Conservation (phyloP, 805 yeast genomes). For the Crinitomyces ghanaensis region DNA sequence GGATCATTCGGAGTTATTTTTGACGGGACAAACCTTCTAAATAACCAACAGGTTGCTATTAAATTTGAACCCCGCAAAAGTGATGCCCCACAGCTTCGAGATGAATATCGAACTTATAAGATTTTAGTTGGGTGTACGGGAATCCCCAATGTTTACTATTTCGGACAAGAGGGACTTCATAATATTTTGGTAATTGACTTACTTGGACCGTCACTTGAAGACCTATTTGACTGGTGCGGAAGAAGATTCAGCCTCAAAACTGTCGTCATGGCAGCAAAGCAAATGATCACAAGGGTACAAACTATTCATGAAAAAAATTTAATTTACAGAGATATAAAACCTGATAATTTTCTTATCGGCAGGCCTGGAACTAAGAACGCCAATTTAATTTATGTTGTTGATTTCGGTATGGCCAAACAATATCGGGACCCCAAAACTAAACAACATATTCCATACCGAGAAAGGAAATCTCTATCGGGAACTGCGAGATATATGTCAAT, state of each 20-base stretch:
- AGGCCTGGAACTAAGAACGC: conserved; percentile 77
- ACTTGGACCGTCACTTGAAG: conserved; percentile 92
- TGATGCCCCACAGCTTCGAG: conserved; percentile 95
- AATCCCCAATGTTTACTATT: conserved; percentile 92
- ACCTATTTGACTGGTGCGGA: conserved; percentile 96
- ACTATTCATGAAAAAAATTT: conserved; percentile 80
- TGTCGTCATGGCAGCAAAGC: conserved; percentile 86
- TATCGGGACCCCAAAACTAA: conserved; percentile 94
- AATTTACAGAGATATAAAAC: conserved; percentile 93
- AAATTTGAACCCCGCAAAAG: conserved; percentile 91
- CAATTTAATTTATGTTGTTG: conserved; percentile 78
- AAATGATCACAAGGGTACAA: conserved; percentile 83
- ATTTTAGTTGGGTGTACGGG: conserved; percentile 73
- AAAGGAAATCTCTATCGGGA: conserved; percentile 89
- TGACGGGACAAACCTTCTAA: conserved; percentile 87
- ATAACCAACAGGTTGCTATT: conserved; percentile 89
- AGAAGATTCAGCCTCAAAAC: conserved; percentile 80
- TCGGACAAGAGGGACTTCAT: conserved; percentile 97
- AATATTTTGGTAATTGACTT: conserved; percentile 89
- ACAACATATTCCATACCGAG: conserved; percentile 93
- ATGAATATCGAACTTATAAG: conserved; percentile 92
- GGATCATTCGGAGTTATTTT: conserved; percentile 97
- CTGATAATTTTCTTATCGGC: conserved; percentile 92
- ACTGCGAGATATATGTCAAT: conserved; percentile 99
- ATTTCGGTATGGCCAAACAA: conserved; percentile 98